Evolutionary conservation across 108 stramenopile genomes (phyloP), one percentile per base, ranked within the genome.

Genomic region (Pseudonitzschia delicatissima): DNA sequence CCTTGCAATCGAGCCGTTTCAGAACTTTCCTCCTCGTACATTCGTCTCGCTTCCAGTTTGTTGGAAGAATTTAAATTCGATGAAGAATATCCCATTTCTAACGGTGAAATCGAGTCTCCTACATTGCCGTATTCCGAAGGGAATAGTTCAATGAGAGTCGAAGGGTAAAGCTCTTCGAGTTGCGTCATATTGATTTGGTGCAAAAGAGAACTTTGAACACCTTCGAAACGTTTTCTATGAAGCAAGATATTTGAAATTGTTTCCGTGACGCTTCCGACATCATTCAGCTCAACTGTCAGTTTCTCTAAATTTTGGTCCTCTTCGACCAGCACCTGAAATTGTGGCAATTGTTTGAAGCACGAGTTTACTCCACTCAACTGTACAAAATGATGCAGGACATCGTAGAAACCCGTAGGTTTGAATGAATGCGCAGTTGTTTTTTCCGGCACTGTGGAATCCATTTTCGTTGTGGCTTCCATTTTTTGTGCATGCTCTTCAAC

Each of bases 341-440:
- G 53, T 17, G 53, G 32, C 11, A 55, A 55, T 55, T 0, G 5
- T 27, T 31, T 5, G 18, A 35, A 2, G n/a, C 15, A 15, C 4
- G 12, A 2, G 11, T 55, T 55, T 2, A 55, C 53, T 55, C 31
- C 1, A 9, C 32, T 25, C 29, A 55, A 55, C 13, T 33, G 53
- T 11, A 55, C 32, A 28, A 55, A 55, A 33, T 55, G 53, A 55
- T 55, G 31, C n/a, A 55, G 13, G 2, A 55, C 29, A 33, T 55
- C 29, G 23, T 31, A 55, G 9, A 33, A 42, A 42, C 0, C 40
- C 11, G 0, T 42, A 15, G 40, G 13, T 55, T n/a, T 55, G 29
- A 18, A 1, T 27, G 53, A 33, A 31, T 20, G 2, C 32, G 31
- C 3, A 15, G 15, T 0, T 33, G 31, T 35, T 23, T 8, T 21